Evolutionary conservation across 192 early-diverging fungal species (phyloP).

Genomic region (Backusella macrospora): DNA sequence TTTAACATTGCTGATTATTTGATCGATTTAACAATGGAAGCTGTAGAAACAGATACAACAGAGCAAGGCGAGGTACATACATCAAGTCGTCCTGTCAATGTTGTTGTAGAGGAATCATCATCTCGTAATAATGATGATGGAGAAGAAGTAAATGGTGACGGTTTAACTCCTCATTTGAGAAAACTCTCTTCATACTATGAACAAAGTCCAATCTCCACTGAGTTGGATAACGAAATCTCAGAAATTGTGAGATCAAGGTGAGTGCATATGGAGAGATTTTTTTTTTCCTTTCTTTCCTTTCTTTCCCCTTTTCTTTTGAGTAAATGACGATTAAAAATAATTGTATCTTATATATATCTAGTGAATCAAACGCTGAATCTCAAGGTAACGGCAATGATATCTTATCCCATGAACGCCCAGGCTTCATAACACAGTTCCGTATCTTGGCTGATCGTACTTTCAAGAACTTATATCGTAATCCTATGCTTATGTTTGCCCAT

Average conservation of each 20-base stretch:
- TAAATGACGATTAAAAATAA: neutral
- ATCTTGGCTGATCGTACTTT: conserved; percentile 76
- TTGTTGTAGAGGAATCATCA: neutral
- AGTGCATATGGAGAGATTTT: neutral
- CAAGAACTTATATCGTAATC: conserved; percentile 83
- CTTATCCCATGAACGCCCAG: conserved; percentile 51
- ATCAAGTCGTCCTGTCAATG: neutral
- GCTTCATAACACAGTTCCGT: conserved; percentile 67
- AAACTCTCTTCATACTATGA: conserved; percentile 38
- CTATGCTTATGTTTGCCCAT: conserved; percentile 75
- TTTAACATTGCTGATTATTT: conserved; percentile 94
- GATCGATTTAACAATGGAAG: conserved; percentile 70
- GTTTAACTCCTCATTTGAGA: conserved; percentile 41
- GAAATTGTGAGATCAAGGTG: neutral
- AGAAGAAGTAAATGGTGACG: conserved; percentile 14
- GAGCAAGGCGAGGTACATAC: neutral
- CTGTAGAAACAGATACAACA: conserved; percentile 21
- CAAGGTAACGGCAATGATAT: neutral
- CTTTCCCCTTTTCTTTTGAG: too few relatives aligned
- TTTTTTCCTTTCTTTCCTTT: too few relatives aligned
- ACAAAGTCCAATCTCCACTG: conserved; percentile 38
- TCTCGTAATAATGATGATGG: conserved; percentile 20
- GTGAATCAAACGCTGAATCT: neutral
- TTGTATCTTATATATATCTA: neutral
- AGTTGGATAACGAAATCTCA: conserved; percentile 41